Evolutionary conservation across 768 basidiomycete genomes (phyloP).

Genomic region (Suillus fuscotomentosus): DNA sequence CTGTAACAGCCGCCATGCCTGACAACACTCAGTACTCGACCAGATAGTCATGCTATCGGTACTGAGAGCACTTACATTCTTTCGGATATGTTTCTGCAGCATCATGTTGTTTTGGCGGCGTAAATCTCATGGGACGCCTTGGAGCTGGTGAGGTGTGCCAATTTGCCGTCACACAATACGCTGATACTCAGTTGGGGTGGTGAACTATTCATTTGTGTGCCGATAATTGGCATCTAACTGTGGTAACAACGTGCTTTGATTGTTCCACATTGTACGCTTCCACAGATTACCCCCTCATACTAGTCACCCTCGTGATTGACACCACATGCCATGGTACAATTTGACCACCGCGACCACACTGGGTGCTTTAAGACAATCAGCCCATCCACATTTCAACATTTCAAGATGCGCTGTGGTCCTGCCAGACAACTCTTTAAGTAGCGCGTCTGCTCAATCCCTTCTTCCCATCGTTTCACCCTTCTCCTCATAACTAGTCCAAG

Average conservation of each 20-base stretch:
- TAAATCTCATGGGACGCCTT: background rate
- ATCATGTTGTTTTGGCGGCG: background rate
- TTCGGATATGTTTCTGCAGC: background rate
- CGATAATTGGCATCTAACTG: too few species aligned
- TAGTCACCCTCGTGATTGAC: background rate
- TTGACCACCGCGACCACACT: background rate
- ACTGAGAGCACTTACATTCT: background rate
- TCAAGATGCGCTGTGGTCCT: background rate
- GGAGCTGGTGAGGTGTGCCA: background rate
- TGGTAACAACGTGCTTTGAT: background rate
- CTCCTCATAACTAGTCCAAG: constrained; percentile 8
- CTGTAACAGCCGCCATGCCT: background rate
- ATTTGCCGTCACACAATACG: background rate
- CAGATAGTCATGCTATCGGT: background rate
- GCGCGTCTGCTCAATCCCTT: background rate
- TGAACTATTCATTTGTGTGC: background rate
- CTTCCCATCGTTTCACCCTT: background rate
- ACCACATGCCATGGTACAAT: background rate
- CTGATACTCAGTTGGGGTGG: background rate
- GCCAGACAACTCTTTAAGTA: background rate
- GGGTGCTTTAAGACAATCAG: background rate
- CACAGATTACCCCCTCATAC: background rate
- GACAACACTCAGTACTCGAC: background rate
- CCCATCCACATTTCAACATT: constrained; percentile 9
- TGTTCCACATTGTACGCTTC: background rate